Base-by-base conservation (phyloP, 148 eudicot genomes). In the Vaccinium myrtillus region DNA sequence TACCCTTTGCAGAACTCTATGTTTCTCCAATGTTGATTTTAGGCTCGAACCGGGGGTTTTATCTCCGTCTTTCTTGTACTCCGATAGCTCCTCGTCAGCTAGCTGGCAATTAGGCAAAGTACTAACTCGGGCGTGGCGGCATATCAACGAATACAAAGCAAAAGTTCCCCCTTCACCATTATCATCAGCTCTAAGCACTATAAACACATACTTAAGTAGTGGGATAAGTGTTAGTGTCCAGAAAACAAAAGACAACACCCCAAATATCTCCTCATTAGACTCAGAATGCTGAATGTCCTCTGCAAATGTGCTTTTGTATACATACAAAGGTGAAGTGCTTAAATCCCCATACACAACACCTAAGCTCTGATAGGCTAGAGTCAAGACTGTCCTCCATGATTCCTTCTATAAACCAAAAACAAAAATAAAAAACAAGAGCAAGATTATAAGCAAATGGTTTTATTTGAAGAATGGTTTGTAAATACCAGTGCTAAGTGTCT, bases 101-200 rank as follows among this genome's bases (percentile, higher is more conserved):
- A 91, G 83, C 84, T 93, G 93, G 63, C 91, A 91, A 84, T 92
- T 93, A 18, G 96, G 96, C 86, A 93, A 86, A 78, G 91, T 90
- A 85, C 92, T 86, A 2, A 92, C 86, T 8, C 93, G 79, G 81
- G 94, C 94, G 71, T 93, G 94, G 6, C 96, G 93, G 84, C 96
- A 93, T 2, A 93, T 85, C 81, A 92, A 83, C 15, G 96, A 90
- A 85, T 93, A 93, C 89, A 93, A 87, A 80, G 96, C 96, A 88
- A 93, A 93, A 71, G 96, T 92, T 18, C 96, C 94, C 39, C 96
- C 96, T 90, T 93, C 96, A 53, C 96, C 96, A 88, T 93, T 93
- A 84, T 93, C 94, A 87, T 92, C 91, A 82, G 93, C 94, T 91
- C 91, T 90, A 63, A 93, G 94, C 83, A 93, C 94, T 75, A 93